Evolutionary conservation across 2,329 filamentous ascomycete species (phyloP).

Genomic region (Fusarium torreyae): DNA sequence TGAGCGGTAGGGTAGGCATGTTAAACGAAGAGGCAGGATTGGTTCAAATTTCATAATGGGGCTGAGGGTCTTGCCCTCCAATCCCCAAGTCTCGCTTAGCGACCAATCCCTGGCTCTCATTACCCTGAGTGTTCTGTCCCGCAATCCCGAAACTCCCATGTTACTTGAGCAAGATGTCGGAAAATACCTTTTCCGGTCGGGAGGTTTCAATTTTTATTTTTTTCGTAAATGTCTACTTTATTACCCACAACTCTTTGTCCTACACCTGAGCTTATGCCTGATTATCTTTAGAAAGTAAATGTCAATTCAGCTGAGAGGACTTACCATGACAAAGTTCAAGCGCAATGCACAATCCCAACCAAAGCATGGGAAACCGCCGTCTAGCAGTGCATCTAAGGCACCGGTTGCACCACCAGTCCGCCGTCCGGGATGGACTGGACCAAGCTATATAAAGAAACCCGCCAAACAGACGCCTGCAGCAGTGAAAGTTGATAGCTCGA

Average conservation of each 20-base stretch:
- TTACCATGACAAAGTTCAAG: constrained; percentile 8
- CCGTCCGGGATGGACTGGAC: constrained; percentile 22
- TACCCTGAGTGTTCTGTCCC: too few relatives aligned
- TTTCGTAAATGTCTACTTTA: neutral
- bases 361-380: constrained; percentile 14
- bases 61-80: too few relatives aligned
- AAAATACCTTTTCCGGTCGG: constrained; percentile 9
- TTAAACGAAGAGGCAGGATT: too few relatives aligned
- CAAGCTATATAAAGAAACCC: constrained; percentile 20
- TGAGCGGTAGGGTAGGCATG: too few relatives aligned
- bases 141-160: too few relatives aligned
- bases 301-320: accelerated
- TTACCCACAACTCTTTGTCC: neutral
- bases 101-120: too few relatives aligned
- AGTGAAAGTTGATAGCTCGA: neutral
- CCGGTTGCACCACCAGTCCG: constrained; percentile 17
- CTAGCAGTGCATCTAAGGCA: constrained; percentile 20
- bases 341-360: constrained; percentile 22
- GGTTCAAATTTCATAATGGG: too few relatives aligned
- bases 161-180: neutral
- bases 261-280: neutral
- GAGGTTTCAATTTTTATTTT: neutral
- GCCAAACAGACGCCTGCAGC: constrained; percentile 1
- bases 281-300: neutral
- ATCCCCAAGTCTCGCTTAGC: too few relatives aligned